These are phyloP conservation scores for Rhododendron ferrugineum DNA, from an alignment of 148 eudicot species.

Conservation along the genomic window DNA sequence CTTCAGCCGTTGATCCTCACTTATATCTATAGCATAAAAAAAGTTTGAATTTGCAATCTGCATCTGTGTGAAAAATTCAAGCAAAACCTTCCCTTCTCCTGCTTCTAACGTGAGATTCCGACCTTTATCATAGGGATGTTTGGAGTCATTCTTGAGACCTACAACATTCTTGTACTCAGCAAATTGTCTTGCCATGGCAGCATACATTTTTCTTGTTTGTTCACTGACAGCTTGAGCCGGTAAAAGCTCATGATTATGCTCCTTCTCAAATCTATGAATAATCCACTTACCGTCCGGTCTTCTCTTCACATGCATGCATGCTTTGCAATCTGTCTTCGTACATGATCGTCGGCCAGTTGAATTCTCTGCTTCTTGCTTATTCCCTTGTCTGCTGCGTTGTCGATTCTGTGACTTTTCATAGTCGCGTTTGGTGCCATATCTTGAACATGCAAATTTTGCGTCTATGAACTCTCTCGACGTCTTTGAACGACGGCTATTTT, in stretches of 20 bases:
- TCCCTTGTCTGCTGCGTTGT: slow-evolving; percentile 71
- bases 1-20: slow-evolving; percentile 75
- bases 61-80: slow-evolving; percentile 69
- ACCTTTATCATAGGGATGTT: slow-evolving; percentile 57
- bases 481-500: slow-evolving; percentile 97
- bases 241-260: slow-evolving; percentile 90
- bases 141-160: slow-evolving; percentile 69
- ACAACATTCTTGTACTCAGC: slow-evolving; percentile 92
- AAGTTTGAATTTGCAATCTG: slow-evolving; percentile 77
- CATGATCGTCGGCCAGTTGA: slow-evolving; percentile 86
- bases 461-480: slow-evolving; percentile 97
- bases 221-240: slow-evolving; percentile 98
- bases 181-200: slow-evolving; percentile 96
- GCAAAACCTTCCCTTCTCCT: slow-evolving; percentile 63
- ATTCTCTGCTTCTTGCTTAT: slow-evolving; percentile 66
- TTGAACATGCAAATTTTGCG: slow-evolving; percentile 97
- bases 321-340: slow-evolving; percentile 96
- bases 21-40: slow-evolving; percentile 76
- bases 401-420: slow-evolving; percentile 74
- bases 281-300: slow-evolving; percentile 94
- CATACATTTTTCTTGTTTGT: slow-evolving; percentile 93
- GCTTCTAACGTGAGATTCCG: slow-evolving; percentile 63
- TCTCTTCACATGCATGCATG: slow-evolving; percentile 99
- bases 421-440: slow-evolving; percentile 94
- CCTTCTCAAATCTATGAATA: slow-evolving; percentile 85